These are phyloP conservation scores for Helenozyma rhizophorensis DNA, from an alignment of 805 yeast species.

Conservation along the genomic window DNA sequence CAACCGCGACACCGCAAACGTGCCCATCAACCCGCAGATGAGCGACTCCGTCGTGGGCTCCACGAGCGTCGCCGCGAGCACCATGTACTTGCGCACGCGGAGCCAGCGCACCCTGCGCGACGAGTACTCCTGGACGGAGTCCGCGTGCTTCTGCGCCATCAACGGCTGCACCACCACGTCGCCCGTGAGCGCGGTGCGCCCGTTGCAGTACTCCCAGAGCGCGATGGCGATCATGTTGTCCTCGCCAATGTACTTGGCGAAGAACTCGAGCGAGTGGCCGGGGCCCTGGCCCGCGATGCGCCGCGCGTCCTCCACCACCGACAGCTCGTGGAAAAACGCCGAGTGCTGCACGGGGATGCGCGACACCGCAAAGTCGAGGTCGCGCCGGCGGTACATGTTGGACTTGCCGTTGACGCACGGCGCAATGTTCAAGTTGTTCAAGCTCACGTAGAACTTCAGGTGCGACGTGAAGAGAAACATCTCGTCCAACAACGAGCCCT, in stretches of 20 bases:
- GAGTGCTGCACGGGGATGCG: constrained; percentile 25
- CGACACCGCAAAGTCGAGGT: constrained; percentile 54
- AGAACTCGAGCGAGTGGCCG: constrained; percentile 57
- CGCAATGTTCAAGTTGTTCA: constrained; percentile 69
- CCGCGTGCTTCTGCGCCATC: constrained; percentile 29
- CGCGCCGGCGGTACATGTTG: constrained; percentile 67
- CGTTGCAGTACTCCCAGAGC: constrained; percentile 62
- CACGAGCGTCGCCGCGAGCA: constrained; percentile 71
- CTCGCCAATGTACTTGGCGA: constrained; percentile 82
- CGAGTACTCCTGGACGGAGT: constrained; percentile 51
- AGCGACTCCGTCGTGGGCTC: constrained; percentile 86
- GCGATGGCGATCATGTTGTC: constrained; percentile 91
- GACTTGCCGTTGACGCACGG: constrained; percentile 93
- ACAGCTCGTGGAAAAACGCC: constrained; percentile 27
- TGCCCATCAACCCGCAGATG: constrained; percentile 62
- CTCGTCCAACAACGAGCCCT: constrained; percentile 53
- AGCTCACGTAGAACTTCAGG: constrained; percentile 76
- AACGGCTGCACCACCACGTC: constrained; percentile 78
- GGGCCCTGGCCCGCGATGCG: constrained; percentile 25
- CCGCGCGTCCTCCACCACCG: constrained; percentile 29
- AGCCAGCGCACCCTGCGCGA: constrained; percentile 78
- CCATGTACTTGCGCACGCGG: constrained; percentile 84
- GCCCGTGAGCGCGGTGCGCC: constrained; percentile 72
- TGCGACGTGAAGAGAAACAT: constrained; percentile 82
- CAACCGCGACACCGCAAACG: constrained; percentile 50